Base-by-base conservation (phyloP, 164 flowering plant species). In the Chloranthus sessilifolius region DNA sequence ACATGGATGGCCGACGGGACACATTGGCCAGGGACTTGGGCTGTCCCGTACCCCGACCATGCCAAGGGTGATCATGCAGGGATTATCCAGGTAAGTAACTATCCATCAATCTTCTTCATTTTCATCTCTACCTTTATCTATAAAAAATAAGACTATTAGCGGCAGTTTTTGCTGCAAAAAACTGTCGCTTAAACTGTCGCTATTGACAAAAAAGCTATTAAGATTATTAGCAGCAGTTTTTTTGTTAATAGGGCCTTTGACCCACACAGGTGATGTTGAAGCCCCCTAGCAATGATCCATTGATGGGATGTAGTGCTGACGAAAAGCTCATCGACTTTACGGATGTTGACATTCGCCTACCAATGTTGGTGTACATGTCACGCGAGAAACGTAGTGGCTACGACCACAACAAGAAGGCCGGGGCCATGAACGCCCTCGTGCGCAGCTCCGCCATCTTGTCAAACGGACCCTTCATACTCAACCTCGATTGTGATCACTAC, bases 1-100 rank as follows among this genome's bases (percentile, higher is more conserved):
- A 87, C 91, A 0, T 86, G 95, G 95, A 86, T 86, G 95, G 91
- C 95, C 4, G 88, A 86, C 53, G 88, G 84, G 4, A 86, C 91
- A 14, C 95, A 86, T 17, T 86, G 95, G 95, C 88, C 95, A 0
- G 95, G 95, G 4, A 73, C 90, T 8, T 86, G 95, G 95, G 52
- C 75, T 0, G 42, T 34, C n/a, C 59, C 84, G 2, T 8, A 64
- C 3, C 24, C 63, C 4, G 95, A 86, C 15, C 95, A 86, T 47
- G 52, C 71, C 8, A 86, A 76, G 59, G 86, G 95, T 11, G 91
- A 86, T 51, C 95, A 86, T 47, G 75, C 91, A 0, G 91, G 95
- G 17, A 83, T 86, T 36, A 76, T 85, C 4, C 92, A 83, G 76
- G 83, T 75, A 65, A 17, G 23, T 5, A 2, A 17, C 3, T 17